phyloP scores from a whole-genome alignment of 345 rosid species.

The Murraya koenigii region DNA sequence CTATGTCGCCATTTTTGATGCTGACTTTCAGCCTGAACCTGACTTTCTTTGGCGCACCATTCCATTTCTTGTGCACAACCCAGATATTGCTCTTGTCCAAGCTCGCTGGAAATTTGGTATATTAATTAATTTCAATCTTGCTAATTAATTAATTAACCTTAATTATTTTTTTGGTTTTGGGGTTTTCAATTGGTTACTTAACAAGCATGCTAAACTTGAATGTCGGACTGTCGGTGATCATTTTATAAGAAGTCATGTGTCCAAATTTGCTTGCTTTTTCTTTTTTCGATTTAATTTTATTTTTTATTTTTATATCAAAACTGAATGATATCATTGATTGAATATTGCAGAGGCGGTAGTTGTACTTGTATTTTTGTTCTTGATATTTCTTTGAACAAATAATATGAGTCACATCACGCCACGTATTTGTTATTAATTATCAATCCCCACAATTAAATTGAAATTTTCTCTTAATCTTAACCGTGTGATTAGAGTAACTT shows the following conservation, averaged over 20 bases:
- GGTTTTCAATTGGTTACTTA: background rate
- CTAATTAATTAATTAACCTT: background rate
- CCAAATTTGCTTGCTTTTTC: background rate
- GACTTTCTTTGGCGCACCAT: constrained; percentile 72
- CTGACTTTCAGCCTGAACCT: constrained; percentile 85
- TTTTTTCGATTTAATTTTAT: background rate
- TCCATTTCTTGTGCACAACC: constrained; percentile 67
- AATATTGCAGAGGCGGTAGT: background rate
- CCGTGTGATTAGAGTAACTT: background rate
- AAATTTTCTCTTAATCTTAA: background rate
- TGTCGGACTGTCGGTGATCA: constrained; percentile 11
- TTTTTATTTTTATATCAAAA: background rate
- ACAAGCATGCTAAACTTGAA: background rate
- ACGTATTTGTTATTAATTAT: background rate
- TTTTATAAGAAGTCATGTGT: background rate
- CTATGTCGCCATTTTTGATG: constrained; percentile 78
- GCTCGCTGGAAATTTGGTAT: constrained; percentile 95
- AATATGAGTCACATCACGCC: background rate
- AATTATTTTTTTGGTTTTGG: background rate
- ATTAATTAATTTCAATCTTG: background rate
- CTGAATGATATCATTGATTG: background rate
- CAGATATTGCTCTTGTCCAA: constrained; percentile 73
- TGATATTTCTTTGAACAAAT: background rate
- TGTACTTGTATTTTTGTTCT: background rate
- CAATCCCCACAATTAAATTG: background rate